phyloP scores from a whole-genome alignment of 2,329 filamentous ascomycete genomes.

The Ophiostoma himal-ulmi region DNA sequence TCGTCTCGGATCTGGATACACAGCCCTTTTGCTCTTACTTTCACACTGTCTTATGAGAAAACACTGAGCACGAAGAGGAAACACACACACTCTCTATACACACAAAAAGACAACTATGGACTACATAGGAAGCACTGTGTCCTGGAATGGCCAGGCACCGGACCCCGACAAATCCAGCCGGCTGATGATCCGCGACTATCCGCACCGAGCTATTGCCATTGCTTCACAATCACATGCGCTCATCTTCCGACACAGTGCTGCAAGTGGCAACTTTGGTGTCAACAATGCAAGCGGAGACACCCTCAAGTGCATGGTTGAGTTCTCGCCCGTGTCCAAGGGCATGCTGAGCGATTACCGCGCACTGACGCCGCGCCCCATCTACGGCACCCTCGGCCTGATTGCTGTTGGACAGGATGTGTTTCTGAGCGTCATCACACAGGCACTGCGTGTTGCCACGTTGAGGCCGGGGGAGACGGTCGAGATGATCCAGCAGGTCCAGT shows the following conservation, averaged over 20 bases:
- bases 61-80: not conserved
- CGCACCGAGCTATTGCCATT: constrained; percentile 81
- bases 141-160: constrained; percentile 44
- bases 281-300: constrained; percentile 40
- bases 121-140: constrained; percentile 36
- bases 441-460: constrained; percentile 71
- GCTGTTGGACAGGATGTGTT: constrained; percentile 81
- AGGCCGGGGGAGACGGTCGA: constrained; percentile 85
- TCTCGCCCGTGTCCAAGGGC: constrained; percentile 57
- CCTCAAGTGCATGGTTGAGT: constrained; percentile 75
- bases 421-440: constrained; percentile 78
- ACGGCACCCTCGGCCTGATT: constrained; percentile 84
- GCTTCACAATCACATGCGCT: constrained; percentile 73
- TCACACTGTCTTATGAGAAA: not conserved
- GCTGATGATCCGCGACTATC: constrained; percentile 79
- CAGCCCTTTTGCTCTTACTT: no score
- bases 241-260: constrained; percentile 74
- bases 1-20: not conserved
- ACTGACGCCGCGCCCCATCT: constrained; percentile 66
- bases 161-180: constrained; percentile 60
- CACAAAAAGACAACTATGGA: constrained; percentile 40
- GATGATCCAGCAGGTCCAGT: constrained; percentile 79
- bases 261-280: constrained; percentile 50
- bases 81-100: not conserved
- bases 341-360: constrained; percentile 72